Percentiles rank a stretch among this genome's conserved stretches.
Conservation (phyloP, 75 land plant genomes). For the Pseudotsuga menziesii region DNA sequence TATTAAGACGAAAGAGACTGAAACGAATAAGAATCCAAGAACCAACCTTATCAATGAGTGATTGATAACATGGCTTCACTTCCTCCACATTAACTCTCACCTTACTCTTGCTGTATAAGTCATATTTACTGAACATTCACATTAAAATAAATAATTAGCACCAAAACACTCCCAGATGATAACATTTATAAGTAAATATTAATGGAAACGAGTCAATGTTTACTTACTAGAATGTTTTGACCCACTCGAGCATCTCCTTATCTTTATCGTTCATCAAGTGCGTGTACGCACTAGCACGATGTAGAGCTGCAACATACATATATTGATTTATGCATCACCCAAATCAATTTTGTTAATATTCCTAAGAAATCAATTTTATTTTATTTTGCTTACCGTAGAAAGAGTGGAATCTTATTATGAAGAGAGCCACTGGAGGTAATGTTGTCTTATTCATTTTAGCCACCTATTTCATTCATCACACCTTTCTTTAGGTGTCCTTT, state of each 20-base stretch:
- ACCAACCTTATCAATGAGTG: too few relatives aligned
- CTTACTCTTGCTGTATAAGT: too few relatives aligned
- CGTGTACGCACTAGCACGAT: constrained; percentile 55
- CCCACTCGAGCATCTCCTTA: constrained; percentile 65
- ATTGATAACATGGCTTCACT: too few relatives aligned
- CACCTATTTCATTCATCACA: constrained; percentile 50
- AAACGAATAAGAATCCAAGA: too few relatives aligned
- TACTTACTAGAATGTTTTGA: constrained; percentile 56
- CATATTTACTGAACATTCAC: too few relatives aligned
- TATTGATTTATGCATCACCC: too few relatives aligned
- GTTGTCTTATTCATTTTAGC: constrained; percentile 68
- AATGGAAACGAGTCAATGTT: too few relatives aligned
- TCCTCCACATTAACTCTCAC: too few relatives aligned
- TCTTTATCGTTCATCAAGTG: constrained; percentile 75
- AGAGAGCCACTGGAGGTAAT: constrained; percentile 74
- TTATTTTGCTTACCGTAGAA: constrained; percentile 54
- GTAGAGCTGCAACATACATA: constrained; percentile 77
- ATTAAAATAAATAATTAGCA: too few relatives aligned
- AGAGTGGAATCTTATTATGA: constrained; percentile 82
- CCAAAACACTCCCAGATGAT: too few relatives aligned
- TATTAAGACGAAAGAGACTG: too few relatives aligned
- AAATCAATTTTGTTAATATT: neutral
- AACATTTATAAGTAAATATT: too few relatives aligned
- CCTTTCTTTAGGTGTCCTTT: neutral
- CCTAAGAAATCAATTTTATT: neutral